Evolutionary conservation across 2,329 filamentous ascomycete species (phyloP), one percentile per base, ranked within the genome.

Genomic region (Cadophora sp.): DNA sequence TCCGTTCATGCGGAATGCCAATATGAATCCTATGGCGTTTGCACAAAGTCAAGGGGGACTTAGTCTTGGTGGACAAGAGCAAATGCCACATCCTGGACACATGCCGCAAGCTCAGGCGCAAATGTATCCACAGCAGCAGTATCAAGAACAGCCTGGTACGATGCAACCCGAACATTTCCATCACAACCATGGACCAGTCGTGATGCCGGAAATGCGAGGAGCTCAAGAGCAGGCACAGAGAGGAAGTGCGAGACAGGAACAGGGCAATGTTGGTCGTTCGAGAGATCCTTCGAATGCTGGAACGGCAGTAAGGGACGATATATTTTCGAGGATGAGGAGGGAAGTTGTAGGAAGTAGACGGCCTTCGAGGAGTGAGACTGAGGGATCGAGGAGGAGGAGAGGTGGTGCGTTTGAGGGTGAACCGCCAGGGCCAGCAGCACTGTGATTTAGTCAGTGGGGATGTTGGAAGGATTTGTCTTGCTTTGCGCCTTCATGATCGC

Each of bases 31-130:
- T 3, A 33, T 41, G 33, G 33, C 33, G 20, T 58, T 39, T 24
- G 16, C 33, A 22, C 33, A 58, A 41, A 33, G 14, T 9, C 53
- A 58, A 41, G 53, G 9, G 0, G 53, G 33, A 24, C 36, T 41
- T 39, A 33, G 33, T 9, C 36, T 39, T 13, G 36, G 36, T 39
- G 36, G 36, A 41, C 11, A 24, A 22, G 36, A 39, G n/a, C 53
- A 58, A 41, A 53, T 53, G 50, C 50, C 50, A 33, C 50, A 51
- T 30, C 24, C 48, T 30, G 50, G 50, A 33, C 50, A 53, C 9
- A 33, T 53, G 4, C 24, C 27, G 18, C 50, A 18, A n/a, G 22
- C 27, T 3, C 50, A 50, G 27, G 7, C 50, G 3, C 50, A 27
- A 33, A 53, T 53, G 14, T 53, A 33, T 33, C 50, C 27, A 14